Conservation (phyloP, 1,139 yeast genomes). For the Saccharomyces uvarum region DNA sequence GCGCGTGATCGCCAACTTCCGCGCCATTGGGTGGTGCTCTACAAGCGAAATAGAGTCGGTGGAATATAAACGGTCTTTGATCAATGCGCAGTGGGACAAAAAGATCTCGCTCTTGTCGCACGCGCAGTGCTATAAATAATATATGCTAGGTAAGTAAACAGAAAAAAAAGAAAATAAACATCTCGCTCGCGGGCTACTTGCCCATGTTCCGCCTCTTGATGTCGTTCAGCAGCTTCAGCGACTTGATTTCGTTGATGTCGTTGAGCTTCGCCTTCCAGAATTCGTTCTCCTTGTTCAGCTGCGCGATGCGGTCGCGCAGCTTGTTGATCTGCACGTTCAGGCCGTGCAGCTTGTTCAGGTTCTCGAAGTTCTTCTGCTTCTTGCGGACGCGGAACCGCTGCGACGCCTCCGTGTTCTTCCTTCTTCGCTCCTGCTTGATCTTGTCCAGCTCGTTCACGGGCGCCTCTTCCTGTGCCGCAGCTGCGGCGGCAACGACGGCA, state of each 20-base stretch:
- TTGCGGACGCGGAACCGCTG: constrained; percentile 29
- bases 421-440: constrained; percentile 13
- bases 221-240: constrained; percentile 21
- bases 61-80: constrained; percentile 14
- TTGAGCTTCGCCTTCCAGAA: constrained; percentile 25
- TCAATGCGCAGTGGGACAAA: constrained; percentile 20
- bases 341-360: constrained; percentile 15
- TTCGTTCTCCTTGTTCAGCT: constrained; percentile 22
- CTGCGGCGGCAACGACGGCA: background rate
- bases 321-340: constrained; percentile 19
- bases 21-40: constrained; percentile 14
- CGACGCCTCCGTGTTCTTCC: constrained; percentile 29
- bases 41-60: constrained; percentile 12
- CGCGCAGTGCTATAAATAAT: constrained; percentile 5
- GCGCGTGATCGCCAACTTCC: background rate
- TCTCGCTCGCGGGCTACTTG: background rate
- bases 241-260: constrained; percentile 25
- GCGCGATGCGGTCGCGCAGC: constrained; percentile 21
- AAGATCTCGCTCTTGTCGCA: constrained; percentile 7
- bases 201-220: constrained; percentile 18
- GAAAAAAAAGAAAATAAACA: background rate
- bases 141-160: background rate
- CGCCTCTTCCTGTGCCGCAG: background rate
- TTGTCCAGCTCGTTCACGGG: background rate
- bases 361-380: constrained; percentile 24